Percentiles rank a stretch among this genome's conserved stretches.
Conservation (phyloP, 148 eudicot genomes). For the Silene latifolia region DNA sequence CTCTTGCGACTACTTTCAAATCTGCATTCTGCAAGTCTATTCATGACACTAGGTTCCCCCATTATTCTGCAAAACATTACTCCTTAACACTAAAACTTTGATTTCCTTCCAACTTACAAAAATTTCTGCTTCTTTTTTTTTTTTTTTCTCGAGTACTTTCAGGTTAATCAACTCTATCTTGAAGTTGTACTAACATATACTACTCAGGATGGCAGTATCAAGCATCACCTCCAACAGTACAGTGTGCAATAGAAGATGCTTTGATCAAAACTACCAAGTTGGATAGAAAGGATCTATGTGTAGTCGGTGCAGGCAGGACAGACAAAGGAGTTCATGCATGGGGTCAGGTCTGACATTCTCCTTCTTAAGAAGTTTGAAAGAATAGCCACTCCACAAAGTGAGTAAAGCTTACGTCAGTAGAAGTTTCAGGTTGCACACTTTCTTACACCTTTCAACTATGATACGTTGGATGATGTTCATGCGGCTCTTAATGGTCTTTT, state of each 20-base stretch:
- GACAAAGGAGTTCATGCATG: conserved; percentile 96
- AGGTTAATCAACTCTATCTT: background rate
- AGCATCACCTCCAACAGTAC: conserved; percentile 72
- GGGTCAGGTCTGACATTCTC: conserved; percentile 74
- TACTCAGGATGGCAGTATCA: conserved; percentile 92
- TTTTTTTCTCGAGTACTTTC: background rate
- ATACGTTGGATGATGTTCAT: conserved; percentile 62
- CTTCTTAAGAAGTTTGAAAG: conserved; percentile 20
- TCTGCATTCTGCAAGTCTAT: background rate
- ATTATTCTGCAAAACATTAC: too few relatives aligned
- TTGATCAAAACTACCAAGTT: conserved; percentile 60
- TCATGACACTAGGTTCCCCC: background rate
- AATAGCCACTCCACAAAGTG: background rate
- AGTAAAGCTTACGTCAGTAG: conserved; percentile 25
- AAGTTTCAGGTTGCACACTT: conserved; percentile 90
- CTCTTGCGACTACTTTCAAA: background rate
- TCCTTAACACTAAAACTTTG: background rate
- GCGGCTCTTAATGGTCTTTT: conserved; percentile 86
- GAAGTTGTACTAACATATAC: background rate
- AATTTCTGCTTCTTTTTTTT: background rate
- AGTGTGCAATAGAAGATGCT: conserved; percentile 68
- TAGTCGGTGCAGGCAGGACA: conserved; percentile 91
- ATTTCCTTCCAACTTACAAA: background rate
- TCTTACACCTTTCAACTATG: conserved; percentile 81
- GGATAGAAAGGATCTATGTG: conserved; percentile 52